Percentiles rank a stretch among this genome's conserved stretches.
These are phyloP conservation scores for Ochromonadaceae sp. DNA, from an alignment of 352 stramenopile species.

Conservation along the genomic window DNA sequence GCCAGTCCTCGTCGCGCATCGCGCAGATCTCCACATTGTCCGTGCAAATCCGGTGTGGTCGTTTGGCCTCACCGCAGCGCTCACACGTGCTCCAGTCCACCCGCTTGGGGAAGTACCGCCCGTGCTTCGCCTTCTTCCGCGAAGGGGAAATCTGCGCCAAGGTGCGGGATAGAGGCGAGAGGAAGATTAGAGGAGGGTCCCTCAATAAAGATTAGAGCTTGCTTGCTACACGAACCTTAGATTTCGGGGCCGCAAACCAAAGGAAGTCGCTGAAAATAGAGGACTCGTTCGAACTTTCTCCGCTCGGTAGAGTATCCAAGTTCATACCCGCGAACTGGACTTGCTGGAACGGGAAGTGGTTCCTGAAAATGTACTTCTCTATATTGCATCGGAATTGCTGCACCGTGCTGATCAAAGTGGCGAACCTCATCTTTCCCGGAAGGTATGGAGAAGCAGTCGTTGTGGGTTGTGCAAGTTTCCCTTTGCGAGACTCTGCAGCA, in stretches of 20 bases:
- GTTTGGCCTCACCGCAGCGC: conserved; percentile 12
- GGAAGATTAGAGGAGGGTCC: background rate
- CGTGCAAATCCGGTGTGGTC: conserved; percentile 9
- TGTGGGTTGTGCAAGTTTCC: no score
- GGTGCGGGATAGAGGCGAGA: background rate
- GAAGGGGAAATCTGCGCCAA: conserved; percentile 8
- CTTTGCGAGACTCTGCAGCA: no score
- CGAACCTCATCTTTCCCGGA: no score
- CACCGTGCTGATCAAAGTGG: no score
- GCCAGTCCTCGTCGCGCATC: conserved; percentile 8
- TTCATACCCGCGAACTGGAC: no score
- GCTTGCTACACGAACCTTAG: background rate
- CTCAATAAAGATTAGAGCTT: background rate
- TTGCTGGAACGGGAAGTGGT: no score
- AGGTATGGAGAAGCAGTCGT: no score
- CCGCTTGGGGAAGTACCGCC: background rate
- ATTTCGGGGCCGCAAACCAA: conserved; percentile 9
- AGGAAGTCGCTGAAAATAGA: no score
- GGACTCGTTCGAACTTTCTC: no score
- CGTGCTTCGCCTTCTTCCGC: conserved; percentile 1
- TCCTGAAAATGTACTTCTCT: no score
- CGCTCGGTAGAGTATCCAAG: no score
- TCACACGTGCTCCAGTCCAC: background rate
- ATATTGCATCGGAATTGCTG: no score
- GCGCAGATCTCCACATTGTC: conserved; percentile 4